A percentile compares a stretch with the other conserved stretches of the same genome.
These are phyloP conservation scores for Aspergillus asperescens DNA, from an alignment of 495 filamentous ascomycete species.

Conservation along the genomic window DNA sequence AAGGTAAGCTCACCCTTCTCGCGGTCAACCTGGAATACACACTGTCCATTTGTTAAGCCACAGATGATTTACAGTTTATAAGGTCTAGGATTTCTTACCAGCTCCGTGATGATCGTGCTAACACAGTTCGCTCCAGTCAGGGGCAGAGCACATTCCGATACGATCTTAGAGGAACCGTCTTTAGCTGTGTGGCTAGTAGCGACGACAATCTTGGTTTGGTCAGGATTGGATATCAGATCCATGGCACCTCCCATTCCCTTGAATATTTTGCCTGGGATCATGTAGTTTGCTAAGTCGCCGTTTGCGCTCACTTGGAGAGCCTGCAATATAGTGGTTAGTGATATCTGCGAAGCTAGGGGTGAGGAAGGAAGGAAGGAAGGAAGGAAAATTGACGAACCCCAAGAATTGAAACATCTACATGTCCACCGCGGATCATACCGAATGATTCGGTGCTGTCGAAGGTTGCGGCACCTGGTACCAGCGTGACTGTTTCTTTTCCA, in stretches of 20 bases:
- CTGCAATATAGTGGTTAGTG: conserved; percentile 16
- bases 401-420: conserved; percentile 84
- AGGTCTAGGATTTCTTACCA: conserved; percentile 47
- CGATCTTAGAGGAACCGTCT: conserved; percentile 83
- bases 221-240: conserved; percentile 85
- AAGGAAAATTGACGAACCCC: conserved; percentile 40
- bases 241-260: conserved; percentile 97
- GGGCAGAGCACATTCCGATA: conserved; percentile 79
- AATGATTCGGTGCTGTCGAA: conserved; percentile 88
- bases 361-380: no score
- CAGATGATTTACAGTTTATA: not conserved
- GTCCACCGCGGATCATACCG: conserved; percentile 85
- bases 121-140: conserved; percentile 82
- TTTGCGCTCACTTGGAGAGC: conserved; percentile 81
- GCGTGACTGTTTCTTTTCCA: conserved; percentile 88
- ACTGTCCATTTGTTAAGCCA: conserved; percentile 25
- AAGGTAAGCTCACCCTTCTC: conserved; percentile 66
- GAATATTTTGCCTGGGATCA: conserved; percentile 82
- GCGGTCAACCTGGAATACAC: conserved; percentile 85
- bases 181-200: conserved; percentile 90
- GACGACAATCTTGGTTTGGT: conserved; percentile 81
- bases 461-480: conserved; percentile 70
- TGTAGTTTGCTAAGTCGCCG: conserved; percentile 87
- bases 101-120: conserved; percentile 85
- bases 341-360: no score